phyloP scores from a whole-genome alignment of 352 stramenopile species.

The Phytopythium helicoides region DNA sequence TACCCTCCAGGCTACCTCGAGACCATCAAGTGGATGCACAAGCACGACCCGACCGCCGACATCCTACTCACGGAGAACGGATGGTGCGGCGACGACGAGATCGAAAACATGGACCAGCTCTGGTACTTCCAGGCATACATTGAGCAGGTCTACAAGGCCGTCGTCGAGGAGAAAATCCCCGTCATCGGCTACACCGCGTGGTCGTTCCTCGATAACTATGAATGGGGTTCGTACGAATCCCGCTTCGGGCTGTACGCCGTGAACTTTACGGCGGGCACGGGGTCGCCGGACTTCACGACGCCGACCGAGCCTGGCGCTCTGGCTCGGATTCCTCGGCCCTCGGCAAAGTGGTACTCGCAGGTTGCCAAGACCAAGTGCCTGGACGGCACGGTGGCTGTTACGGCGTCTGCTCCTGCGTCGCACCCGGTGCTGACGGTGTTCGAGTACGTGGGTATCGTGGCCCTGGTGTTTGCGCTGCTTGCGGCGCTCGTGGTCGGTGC shows the following conservation, averaged over 20 bases:
- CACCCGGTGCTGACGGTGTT: neutral
- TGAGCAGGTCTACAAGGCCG: slow-evolving; percentile 21
- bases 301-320: slow-evolving; percentile 13
- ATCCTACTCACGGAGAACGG: slow-evolving; percentile 46
- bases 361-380: slow-evolving; percentile 21
- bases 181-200: slow-evolving; percentile 89
- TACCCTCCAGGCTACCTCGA: slow-evolving; percentile 38
- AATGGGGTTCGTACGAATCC: slow-evolving; percentile 70
- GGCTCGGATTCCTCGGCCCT: slow-evolving; percentile 16
- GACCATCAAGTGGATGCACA: slow-evolving; percentile 38
- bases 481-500: neutral
- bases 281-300: slow-evolving; percentile 5
- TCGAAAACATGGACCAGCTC: slow-evolving; percentile 41
- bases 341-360: slow-evolving; percentile 25
- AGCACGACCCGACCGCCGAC: slow-evolving; percentile 20
- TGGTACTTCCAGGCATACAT: slow-evolving; percentile 38
- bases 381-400: neutral
- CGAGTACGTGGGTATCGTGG: slow-evolving; percentile 3
- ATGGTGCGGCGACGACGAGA: slow-evolving; percentile 39
- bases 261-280: slow-evolving; percentile 20
- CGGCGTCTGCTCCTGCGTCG: neutral
- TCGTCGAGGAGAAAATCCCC: slow-evolving; percentile 18
- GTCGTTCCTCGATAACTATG: slow-evolving; percentile 92
- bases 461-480: neutral
- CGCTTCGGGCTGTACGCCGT: slow-evolving; percentile 40